Percentiles rank a stretch among this genome's conserved stretches.
Evolutionary conservation across 169 alveolate species (phyloP).

Genomic region (Cryptosporidium meleagridis): DNA sequence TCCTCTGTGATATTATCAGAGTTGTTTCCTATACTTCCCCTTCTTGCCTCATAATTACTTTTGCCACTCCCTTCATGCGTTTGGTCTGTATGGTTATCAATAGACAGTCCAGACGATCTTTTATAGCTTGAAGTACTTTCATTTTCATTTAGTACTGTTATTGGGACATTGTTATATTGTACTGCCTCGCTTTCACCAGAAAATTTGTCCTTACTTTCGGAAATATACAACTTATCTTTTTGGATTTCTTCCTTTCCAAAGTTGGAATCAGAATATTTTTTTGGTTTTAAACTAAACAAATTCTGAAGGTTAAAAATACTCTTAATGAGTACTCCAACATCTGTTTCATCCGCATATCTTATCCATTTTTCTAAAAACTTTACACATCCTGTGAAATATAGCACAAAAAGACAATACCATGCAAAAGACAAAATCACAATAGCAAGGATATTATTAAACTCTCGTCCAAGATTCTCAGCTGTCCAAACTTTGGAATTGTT

Average conservation of each 20-base stretch:
- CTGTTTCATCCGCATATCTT: conserved; percentile 68
- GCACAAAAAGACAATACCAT: conserved; percentile 66
- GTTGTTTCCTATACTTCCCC: background rate
- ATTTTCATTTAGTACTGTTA: conserved; percentile 29
- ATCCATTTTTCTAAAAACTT: conserved; percentile 69
- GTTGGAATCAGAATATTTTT: background rate
- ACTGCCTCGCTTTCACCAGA: background rate
- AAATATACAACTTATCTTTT: background rate
- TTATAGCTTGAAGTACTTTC: conserved; percentile 47
- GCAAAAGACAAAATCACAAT: conserved; percentile 40
- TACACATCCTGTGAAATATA: conserved; percentile 62
- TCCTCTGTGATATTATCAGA: conserved; percentile 8
- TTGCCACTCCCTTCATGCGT: background rate
- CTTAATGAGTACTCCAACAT: conserved; percentile 46
- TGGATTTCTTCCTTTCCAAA: background rate
- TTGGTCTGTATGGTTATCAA: background rate
- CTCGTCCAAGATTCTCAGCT: conserved; percentile 35
- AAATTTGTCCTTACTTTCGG: background rate
- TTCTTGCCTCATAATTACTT: background rate
- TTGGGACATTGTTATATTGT: conserved; percentile 13
- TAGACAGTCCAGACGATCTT: background rate
- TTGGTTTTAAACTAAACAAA: conserved; percentile 7
- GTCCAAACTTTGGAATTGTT: conserved; percentile 68
- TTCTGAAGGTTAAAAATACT: conserved; percentile 16
- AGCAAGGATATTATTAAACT: conserved; percentile 52